Evolutionary conservation across 805 yeast genomes (phyloP).

Genomic region (Metschnikowia shivogae): DNA sequence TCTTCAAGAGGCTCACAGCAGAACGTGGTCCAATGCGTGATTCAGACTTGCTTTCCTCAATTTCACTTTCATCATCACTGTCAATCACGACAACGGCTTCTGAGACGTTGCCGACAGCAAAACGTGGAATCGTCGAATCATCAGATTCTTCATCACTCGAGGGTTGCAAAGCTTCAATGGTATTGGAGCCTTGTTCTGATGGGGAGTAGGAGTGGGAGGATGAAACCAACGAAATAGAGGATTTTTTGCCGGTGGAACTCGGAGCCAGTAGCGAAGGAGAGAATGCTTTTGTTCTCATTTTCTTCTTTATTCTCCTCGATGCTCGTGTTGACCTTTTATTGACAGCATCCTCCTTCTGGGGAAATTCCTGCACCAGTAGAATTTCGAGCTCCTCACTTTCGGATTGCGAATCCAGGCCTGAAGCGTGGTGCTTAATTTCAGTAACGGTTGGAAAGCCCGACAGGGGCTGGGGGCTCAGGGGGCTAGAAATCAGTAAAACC

Average conservation of each 20-base stretch:
- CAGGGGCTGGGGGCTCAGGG: neutral
- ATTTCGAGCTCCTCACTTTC: constrained; percentile 5
- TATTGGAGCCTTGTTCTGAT: neutral
- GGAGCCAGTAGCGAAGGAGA: neutral
- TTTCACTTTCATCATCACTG: neutral
- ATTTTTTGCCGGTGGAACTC: neutral
- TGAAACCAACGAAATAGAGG: neutral
- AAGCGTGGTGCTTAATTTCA: constrained; percentile 2
- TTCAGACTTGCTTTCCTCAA: neutral
- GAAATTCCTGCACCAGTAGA: constrained; percentile 5
- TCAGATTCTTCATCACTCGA: neutral
- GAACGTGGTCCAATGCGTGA: constrained; percentile 11
- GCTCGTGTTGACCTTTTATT: neutral
- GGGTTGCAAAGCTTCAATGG: neutral
- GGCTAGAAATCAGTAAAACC: neutral
- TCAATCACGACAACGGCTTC: constrained; percentile 1
- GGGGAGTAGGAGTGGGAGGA: neutral
- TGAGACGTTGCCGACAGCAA: neutral
- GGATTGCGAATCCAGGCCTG: neutral
- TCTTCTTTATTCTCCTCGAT: neutral
- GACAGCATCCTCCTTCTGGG: constrained; percentile 1
- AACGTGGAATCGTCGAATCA: neutral
- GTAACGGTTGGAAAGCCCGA: neutral
- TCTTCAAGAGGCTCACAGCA: constrained; percentile 23
- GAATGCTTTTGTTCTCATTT: neutral